These are phyloP conservation scores for Cicer bijugum DNA, from an alignment of 306 rosid genomes.

Conservation along the genomic window DNA sequence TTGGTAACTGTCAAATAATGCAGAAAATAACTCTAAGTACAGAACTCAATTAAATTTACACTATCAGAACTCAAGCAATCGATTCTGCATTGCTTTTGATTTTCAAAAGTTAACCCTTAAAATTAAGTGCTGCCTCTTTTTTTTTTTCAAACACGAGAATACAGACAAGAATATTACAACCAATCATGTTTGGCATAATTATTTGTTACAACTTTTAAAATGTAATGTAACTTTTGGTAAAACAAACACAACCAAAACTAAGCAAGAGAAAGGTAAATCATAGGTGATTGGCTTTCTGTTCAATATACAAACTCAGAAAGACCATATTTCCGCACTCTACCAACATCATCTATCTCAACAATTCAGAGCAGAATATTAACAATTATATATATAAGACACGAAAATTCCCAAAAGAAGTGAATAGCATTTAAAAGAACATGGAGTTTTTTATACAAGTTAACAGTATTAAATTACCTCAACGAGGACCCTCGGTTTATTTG, in stretches of 20 bases:
- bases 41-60: constrained; percentile 4
- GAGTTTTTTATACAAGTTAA: constrained; percentile 15
- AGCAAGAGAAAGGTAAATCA: constrained; percentile 16
- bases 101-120: background rate
- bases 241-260: constrained; percentile 20
- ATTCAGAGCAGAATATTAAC: constrained; percentile 27
- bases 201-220: background rate
- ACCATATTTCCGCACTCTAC: constrained; percentile 1
- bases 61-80: background rate
- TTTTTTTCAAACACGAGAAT: constrained; percentile 5
- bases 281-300: background rate
- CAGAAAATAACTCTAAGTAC: background rate
- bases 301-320: background rate
- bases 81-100: background rate
- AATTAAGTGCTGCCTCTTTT: constrained; percentile 9
- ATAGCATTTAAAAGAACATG: constrained; percentile 19
- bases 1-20: background rate
- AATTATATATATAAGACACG: background rate
- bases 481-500: constrained; percentile 69
- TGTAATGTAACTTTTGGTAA: background rate
- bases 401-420: constrained; percentile 16
- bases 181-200: background rate
- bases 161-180: background rate
- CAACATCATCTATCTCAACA: constrained; percentile 7
- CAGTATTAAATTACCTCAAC: constrained; percentile 72